Evolutionary conservation across 345 rosid species (phyloP), one percentile per base, ranked within the genome.

Genomic region (Murraya paniculata): DNA sequence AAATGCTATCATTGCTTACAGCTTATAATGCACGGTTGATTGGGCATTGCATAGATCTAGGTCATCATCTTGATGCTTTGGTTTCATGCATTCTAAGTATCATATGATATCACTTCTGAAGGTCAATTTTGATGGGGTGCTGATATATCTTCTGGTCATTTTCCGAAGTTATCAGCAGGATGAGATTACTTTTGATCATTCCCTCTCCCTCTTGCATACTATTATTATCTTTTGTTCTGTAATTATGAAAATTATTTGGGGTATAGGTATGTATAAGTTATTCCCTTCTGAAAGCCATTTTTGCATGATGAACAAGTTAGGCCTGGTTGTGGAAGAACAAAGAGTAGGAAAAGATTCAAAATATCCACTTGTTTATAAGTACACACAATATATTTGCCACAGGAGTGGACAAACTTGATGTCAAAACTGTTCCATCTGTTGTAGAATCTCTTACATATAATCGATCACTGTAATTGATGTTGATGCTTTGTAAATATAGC

Each of bases 401-500:
- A 27, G 25, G 25, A 61, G 55, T 27, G 22, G 57, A 35, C 30
- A 35, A 73, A 73, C 16, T 36, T 11, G 24, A 73, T 28, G 59
- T 62, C 59, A 45, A 62, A 72, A 27, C 36, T 74, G 66, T 53
- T 39, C 65, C 76, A 58, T 59, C 56, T 21, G 31, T 74, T 21
- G 59, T 36, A 27, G 25, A 74, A 41, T 61, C 35, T 18, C 16
- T 13, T 7, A 11, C 50, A 71, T 31, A n/a, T 73, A 4, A 73
- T n/a, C 57, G 0, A 59, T 73, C 7, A 24, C 22, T 13, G 6
- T 6, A 41, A 13, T 48, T 24, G 36, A 24, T 71, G 27, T 8
- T 71, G 16, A 60, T 27, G 24, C 38, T 59, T 16, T 59, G 7
- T 59, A 73, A 59, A 64, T 30, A 30, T 31, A 10, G 1, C 25